These are phyloP conservation scores for Myriosclerotinia curreyana DNA, from an alignment of 2,329 filamentous ascomycete species.

Conservation along the genomic window DNA sequence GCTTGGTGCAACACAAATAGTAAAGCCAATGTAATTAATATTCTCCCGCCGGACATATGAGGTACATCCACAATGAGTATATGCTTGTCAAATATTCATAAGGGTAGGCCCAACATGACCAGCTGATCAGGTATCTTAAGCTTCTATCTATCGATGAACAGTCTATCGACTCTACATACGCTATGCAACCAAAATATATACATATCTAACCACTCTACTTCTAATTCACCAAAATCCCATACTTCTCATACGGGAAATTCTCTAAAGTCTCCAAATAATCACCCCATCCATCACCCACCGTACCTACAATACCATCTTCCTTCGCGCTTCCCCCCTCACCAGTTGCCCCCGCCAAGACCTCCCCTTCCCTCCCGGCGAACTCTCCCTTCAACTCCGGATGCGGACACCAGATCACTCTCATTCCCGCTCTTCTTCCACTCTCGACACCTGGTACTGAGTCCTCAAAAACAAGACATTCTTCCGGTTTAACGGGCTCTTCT, in stretches of 20 bases:
- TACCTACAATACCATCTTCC: conserved; percentile 57
- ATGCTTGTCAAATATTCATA: too few relatives aligned
- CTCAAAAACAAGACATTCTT: conserved; percentile 94
- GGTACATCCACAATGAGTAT: too few relatives aligned
- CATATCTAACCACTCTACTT: neutral
- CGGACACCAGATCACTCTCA: conserved; percentile 92
- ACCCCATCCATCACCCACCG: conserved; percentile 59
- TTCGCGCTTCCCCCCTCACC: conserved; percentile 43
- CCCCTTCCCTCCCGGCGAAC: conserved; percentile 70
- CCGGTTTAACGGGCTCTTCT: conserved; percentile 65
- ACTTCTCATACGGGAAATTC: conserved; percentile 57
- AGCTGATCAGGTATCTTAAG: neutral
- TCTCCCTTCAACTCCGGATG: conserved; percentile 75
- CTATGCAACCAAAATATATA: neutral
- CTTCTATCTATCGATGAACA: neutral
- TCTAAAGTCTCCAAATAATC: conserved; percentile 52
- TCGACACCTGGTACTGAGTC: conserved; percentile 93
- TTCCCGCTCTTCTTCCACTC: conserved; percentile 82
- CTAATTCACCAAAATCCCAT: conserved; percentile 48
- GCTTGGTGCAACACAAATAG: neutral
- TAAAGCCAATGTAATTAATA: neutral
- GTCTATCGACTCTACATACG: neutral
- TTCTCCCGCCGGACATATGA: accelerated
- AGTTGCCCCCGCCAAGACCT: conserved; percentile 76
- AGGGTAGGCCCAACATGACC: too few relatives aligned